Percentiles rank a stretch among this genome's conserved stretches.
Conservation (phyloP, 495 filamentous ascomycete genomes). For the Daldinia bambusicola region DNA sequence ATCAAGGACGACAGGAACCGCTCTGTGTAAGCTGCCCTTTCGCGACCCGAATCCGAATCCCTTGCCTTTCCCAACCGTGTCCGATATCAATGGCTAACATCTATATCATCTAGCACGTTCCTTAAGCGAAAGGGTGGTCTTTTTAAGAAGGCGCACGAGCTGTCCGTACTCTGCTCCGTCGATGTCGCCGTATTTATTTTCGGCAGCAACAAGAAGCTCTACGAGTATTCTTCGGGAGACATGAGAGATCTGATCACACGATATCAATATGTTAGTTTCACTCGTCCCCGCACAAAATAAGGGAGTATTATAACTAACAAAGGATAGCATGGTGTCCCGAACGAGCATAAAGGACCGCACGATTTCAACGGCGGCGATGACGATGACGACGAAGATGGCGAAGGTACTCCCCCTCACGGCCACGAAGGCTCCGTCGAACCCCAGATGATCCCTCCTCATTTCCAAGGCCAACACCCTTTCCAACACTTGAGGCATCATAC, state of each 20-base stretch:
- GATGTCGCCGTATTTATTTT: constrained; percentile 99
- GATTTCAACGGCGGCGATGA: constrained; percentile 88
- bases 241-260: constrained; percentile 88
- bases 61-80: constrained; percentile 39
- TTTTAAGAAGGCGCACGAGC: constrained; percentile 99
- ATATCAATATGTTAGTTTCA: constrained; percentile 83
- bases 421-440: constrained; percentile 59
- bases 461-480: constrained; percentile 77
- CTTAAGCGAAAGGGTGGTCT: constrained; percentile 97
- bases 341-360: constrained; percentile 94
- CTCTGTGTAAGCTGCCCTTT: constrained; percentile 81
- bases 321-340: constrained; percentile 83
- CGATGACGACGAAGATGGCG: constrained; percentile 91
- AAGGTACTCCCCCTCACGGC: constrained; percentile 72
- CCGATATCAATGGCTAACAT: constrained; percentile 85
- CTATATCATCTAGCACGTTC: constrained; percentile 87
- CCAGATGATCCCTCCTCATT: constrained; percentile 76
- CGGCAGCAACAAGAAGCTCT: constrained; percentile 96
- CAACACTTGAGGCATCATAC: constrained; percentile 83
- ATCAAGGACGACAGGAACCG: constrained; percentile 99
- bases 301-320: constrained; percentile 45
- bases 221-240: constrained; percentile 94
- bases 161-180: constrained; percentile 96
- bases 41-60: constrained; percentile 11
- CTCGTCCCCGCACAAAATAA: constrained; percentile 18